Base-by-base conservation (phyloP, 2,329 filamentous ascomycete genomes). In the Colletotrichum kahawae region DNA sequence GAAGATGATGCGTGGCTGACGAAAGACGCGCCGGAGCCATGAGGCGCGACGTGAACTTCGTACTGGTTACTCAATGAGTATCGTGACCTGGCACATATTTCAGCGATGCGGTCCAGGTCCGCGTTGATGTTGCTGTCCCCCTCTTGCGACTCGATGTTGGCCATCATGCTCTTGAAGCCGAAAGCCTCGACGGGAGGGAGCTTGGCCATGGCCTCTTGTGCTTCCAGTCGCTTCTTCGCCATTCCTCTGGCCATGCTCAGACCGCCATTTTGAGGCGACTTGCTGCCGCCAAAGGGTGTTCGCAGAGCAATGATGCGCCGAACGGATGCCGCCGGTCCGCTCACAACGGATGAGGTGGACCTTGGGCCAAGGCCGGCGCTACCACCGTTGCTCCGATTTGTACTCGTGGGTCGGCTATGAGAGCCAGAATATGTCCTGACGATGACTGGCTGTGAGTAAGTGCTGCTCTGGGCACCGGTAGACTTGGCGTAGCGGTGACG, bases 61-160 rank as follows among this genome's bases (percentile, higher is more conserved):
- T 93, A 93, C 79, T 93, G 91, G 80, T 92, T 92, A 82, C 91
- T 92, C 67, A 93, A 81, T 54, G 91, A 93, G 81, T 93, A 93
- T 57, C 90, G 88, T 14, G 91, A 93, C 38, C 90, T 87, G 48
- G 92, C 92, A 82, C 91, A 93, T 36, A 93, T 93, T 81, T 93
- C 91, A 13, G 92, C 92, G 78, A 93, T 93, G 54, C 90, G 88
- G 76, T 93, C 91, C 65, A 93, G 83, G 78, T 92, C 90, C 14
- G 90, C 85, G 67, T 87, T 86, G 74, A 93, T 90, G 73, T 89
- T 87, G 64, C 83, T 83, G 7, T 82, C 83, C 6, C 79, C 80
- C 66, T 84, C 84, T 65, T 86, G 84, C 2, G 84, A 83, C 75
- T 90, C 86, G 63, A 91, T 85, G 73, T 90, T 89, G 67, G 88